Evolutionary conservation across 2,329 filamentous ascomycete genomes (phyloP).

Genomic region (Cladosporium sp.): DNA sequence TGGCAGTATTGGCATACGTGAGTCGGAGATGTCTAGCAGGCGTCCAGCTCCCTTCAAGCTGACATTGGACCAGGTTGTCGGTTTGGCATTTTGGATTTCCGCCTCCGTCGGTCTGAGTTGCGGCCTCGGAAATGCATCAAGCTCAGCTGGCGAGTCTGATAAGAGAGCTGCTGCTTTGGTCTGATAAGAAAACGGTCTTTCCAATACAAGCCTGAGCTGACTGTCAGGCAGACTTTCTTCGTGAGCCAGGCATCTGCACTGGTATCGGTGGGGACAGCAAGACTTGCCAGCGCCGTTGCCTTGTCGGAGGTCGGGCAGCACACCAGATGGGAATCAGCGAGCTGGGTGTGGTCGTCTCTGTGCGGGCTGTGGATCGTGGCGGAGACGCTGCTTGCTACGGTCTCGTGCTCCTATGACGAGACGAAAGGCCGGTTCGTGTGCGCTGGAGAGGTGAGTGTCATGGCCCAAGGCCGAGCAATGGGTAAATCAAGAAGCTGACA

Average conservation of each 20-base stretch:
- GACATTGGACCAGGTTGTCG: background rate
- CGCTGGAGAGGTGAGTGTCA: background rate
- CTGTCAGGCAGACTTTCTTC: slow-evolving; percentile 6
- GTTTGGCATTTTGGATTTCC: background rate
- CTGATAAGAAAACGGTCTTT: background rate
- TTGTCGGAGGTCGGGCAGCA: background rate
- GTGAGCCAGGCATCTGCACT: background rate
- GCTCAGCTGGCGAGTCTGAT: background rate
- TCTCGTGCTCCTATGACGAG: background rate
- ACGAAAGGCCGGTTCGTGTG: slow-evolving; percentile 7
- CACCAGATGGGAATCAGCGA: background rate
- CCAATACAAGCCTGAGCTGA: background rate
- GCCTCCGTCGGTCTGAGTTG: background rate
- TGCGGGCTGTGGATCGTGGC: background rate
- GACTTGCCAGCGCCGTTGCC: background rate
- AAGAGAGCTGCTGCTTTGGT: background rate
- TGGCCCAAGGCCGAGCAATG: background rate
- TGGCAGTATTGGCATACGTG: slow-evolving; percentile 1
- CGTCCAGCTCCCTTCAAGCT: background rate
- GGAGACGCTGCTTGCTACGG: background rate
- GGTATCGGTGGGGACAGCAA: background rate
- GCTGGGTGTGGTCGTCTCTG: background rate
- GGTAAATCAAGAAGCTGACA: background rate
- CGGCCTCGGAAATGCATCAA: background rate
- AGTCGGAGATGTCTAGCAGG: background rate